Conservation (phyloP, 768 basidiomycete species). For the Leccinum subtestaceum region DNA sequence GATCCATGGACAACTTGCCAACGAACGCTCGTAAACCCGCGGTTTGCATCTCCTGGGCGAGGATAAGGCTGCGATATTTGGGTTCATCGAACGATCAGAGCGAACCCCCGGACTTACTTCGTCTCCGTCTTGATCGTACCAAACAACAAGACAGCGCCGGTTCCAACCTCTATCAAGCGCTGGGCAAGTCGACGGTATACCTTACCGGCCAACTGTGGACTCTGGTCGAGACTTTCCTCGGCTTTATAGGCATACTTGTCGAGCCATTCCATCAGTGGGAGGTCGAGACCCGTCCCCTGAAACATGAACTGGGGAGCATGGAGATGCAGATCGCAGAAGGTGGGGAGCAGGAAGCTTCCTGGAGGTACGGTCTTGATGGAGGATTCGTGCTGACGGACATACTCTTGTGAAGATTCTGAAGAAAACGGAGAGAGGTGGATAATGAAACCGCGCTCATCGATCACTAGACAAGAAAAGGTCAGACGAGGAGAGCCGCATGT, state of each 20-base stretch:
- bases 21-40: constrained; percentile 77
- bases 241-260: constrained; percentile 79
- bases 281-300: constrained; percentile 81
- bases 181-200: constrained; percentile 69
- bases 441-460: constrained; percentile 46
- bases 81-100: neutral
- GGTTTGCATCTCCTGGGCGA: constrained; percentile 69
- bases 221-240: constrained; percentile 68
- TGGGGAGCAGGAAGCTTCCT: constrained; percentile 71
- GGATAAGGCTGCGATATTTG: constrained; percentile 54
- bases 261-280: constrained; percentile 84
- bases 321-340: constrained; percentile 80
- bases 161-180: constrained; percentile 71
- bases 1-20: constrained; percentile 93
- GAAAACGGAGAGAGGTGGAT: constrained; percentile 42
- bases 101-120: constrained; percentile 52
- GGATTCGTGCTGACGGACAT: constrained; percentile 24
- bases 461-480: constrained; percentile 25
- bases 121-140: constrained; percentile 81
- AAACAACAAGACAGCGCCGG: constrained; percentile 74
- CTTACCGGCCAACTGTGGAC: constrained; percentile 53
- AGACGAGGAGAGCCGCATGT: neutral
- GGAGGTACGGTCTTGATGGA: constrained; percentile 36
- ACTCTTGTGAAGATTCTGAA: constrained; percentile 34
- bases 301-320: constrained; percentile 91